Conservation (phyloP, 345 rosid species). For the Acer negundo region DNA sequence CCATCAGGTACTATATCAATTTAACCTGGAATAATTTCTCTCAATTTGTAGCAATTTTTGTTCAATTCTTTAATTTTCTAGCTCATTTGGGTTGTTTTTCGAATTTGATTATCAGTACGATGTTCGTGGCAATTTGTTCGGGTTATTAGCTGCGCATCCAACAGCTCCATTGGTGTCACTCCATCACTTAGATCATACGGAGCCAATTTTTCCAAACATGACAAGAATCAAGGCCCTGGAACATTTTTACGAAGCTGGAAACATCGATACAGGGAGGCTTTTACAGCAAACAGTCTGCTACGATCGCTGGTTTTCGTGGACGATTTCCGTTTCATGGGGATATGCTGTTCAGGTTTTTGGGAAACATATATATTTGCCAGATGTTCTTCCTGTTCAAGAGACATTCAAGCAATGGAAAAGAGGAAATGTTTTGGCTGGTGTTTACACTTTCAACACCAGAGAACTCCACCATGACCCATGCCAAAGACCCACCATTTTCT, state of each 20-base stretch:
- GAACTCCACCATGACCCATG: conserved; percentile 59
- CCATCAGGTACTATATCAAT: conserved; percentile 68
- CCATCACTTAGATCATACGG: conserved; percentile 61
- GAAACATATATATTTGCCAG: conserved; percentile 40
- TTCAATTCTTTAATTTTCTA: neutral
- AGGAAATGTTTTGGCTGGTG: conserved; percentile 29
- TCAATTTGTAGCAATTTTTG: neutral
- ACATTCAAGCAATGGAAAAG: conserved; percentile 72
- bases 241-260: conserved; percentile 57
- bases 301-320: conserved; percentile 75
- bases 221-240: conserved; percentile 43
- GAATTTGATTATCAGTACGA: conserved; percentile 50
- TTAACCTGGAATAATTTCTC: no score
- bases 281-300: conserved; percentile 85
- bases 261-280: conserved; percentile 62
- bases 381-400: conserved; percentile 50
- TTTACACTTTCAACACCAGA: conserved; percentile 64
- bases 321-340: conserved; percentile 86
- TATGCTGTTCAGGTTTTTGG: conserved; percentile 70
- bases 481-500: conserved; percentile 66
- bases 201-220: conserved; percentile 79
- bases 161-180: conserved; percentile 69
- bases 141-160: conserved; percentile 76
- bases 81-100: neutral
- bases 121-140: conserved; percentile 69